Percentiles rank a stretch among this genome's conserved stretches.
These are phyloP conservation scores for Cryoendolithus antarcticus DNA, from an alignment of 2,329 filamentous ascomycete species.

Conservation along the genomic window DNA sequence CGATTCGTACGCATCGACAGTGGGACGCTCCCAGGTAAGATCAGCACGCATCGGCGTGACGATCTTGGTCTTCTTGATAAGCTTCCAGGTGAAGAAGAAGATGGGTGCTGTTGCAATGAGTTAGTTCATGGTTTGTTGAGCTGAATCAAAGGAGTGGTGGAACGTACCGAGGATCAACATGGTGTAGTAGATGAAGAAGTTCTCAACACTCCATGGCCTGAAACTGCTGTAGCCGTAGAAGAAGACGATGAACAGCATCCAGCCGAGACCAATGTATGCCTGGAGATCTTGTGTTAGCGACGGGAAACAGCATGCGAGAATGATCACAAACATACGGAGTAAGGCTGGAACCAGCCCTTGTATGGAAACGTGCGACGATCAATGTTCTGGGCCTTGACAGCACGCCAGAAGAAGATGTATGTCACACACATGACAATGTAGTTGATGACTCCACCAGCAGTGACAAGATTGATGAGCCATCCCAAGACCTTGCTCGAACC, in stretches of 20 bases:
- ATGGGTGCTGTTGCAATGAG: conserved; percentile 21
- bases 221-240: conserved; percentile 46
- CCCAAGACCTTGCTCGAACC: conserved; percentile 20
- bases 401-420: conserved; percentile 48
- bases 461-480: conserved; percentile 42
- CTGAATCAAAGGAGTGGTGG: no score
- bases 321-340: conserved; percentile 25
- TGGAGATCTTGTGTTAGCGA: background rate
- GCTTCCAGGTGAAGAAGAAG: conserved; percentile 50
- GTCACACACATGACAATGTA: conserved; percentile 49
- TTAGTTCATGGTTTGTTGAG: no score
- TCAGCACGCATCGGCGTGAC: conserved; percentile 44
- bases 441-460: conserved; percentile 48
- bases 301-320: background rate
- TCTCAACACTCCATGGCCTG: conserved; percentile 32
- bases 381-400: conserved; percentile 38
- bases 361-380: conserved; percentile 46
- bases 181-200: conserved; percentile 39
- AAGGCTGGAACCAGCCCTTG: conserved; percentile 44
- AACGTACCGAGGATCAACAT: conserved; percentile 9
- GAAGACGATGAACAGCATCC: conserved; percentile 26
- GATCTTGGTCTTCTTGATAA: conserved; percentile 48
- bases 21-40: conserved; percentile 49
- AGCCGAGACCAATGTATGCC: conserved; percentile 21
- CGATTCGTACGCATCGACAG: conserved; percentile 48